Base-by-base conservation (phyloP, 805 yeast genomes). In the Metschnikowia baotianmanensis region DNA sequence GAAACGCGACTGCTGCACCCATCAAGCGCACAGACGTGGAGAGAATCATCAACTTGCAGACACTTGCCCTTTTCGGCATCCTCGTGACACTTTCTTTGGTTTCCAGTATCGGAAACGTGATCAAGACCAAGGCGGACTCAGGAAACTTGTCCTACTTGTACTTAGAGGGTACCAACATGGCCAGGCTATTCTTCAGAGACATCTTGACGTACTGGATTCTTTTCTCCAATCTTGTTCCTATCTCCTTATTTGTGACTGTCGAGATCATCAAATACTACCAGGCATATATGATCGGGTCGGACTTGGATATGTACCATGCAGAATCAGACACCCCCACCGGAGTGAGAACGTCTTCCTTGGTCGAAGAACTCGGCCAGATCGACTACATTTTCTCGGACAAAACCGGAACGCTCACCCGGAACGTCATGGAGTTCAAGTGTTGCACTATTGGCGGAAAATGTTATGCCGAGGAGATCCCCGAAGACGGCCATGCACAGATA, bases 1-100 rank as follows among this genome's bases (percentile, higher is more conserved):
- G 99, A 59, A 93, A 93, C 67, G 99, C 99, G 15, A 90, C 98
- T 2, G 97, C 99, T 1, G 83, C 99, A 2, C 99, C 99, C 9
- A 95, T 93, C 56, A 93, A 93, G 61, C 77, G 95, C 55, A 93
- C 99, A 0, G 96, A 96, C 19, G 97, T 95, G 11, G 99, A 93
- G 69, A 79, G 95, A 61, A 85, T 90, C 65, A 91, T 93, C 53
- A 95, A 93, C 59, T 64, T 86, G 53, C 99, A 93, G 62, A 91
- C 93, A 55, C 67, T 93, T 43, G 96, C 91, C 2, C 69, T 93
- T 46, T 93, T 93, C 60, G 79, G 83, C 20, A 81, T 93, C 42
- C 74, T 93, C 49, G 78, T 91, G 17, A 70, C 78, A 5, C 71
- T 93, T 42, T 67, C 96, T 0, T 62, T 93, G 45, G 78, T 91